Evolutionary conservation across 2,329 filamentous ascomycete species (phyloP), one percentile per base, ranked within the genome.

Genomic region (Thielaviopsis populi): DNA sequence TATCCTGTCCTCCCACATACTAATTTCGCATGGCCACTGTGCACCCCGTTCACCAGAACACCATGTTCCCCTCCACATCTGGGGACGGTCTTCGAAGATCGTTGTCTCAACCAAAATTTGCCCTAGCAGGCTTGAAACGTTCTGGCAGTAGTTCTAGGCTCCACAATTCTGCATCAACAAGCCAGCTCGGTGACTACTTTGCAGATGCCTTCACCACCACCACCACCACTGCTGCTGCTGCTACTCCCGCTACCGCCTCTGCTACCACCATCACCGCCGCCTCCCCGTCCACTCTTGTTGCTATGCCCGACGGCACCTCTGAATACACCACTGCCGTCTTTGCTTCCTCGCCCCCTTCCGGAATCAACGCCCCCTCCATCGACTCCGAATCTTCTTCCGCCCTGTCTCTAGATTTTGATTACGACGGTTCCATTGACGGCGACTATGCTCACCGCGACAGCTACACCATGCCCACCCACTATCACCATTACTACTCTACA

Each of bases 371-470:
- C 30, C 61, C 64, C 33, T 65, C 64, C 15, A 41, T 65, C 30
- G 77, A 76, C 59, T 80, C 80, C 15, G 75, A 75, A 58, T 73
- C 74, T 11, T 83, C 81, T 3, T 83, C 82, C 2, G 73, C 76
- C 68, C 73, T 85, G 63, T 87, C 84, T 13, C 74, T 87, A 63
- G 79, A 81, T 63, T 81, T 79, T 58, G 80, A 81, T 65, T 80
- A 76, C 69, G 81, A 83, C 61, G 77, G 79, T 54, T 66, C 69
- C 13, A 41, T 59, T 41, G 71, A 72, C 61, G 63, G 72, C 59
- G 65, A 70, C 65, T 71, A 75, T 61, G 73, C 80, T 63, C 72
- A 76, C 50, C 73, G 78, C 56, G 75, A 80, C 66, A 75, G 76
- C 62, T 76, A 79, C 56, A 71, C 75, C 61, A 70, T 80, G 4